phyloP scores from a whole-genome alignment of 805 yeast species.

The Candida jianshihensis region DNA sequence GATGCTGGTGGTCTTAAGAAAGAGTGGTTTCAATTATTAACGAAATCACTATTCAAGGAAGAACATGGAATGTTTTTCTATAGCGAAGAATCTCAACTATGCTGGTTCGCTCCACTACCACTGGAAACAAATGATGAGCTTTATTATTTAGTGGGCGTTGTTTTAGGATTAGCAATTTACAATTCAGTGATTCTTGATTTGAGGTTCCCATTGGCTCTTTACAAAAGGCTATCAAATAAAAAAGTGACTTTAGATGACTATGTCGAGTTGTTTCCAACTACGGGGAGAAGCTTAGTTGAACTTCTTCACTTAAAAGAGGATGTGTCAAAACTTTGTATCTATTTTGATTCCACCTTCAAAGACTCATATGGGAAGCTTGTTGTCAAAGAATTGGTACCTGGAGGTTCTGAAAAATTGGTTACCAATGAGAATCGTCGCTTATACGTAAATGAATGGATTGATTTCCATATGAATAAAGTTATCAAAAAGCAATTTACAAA shows the following conservation, averaged over 20 bases:
- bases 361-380: conserved; percentile 38
- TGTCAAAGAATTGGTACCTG: conserved; percentile 44
- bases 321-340: conserved; percentile 45
- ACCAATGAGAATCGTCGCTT: conserved; percentile 47
- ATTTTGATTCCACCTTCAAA: conserved; percentile 54
- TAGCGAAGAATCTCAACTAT: conserved; percentile 59
- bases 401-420: conserved; percentile 53
- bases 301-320: conserved; percentile 38
- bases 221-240: conserved; percentile 60
- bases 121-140: conserved; percentile 39
- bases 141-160: conserved; percentile 76
- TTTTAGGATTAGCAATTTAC: conserved; percentile 84
- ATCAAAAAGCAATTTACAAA: conserved; percentile 46
- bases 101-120: conserved; percentile 66
- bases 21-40: conserved; percentile 84
- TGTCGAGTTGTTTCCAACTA: conserved; percentile 58
- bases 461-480: conserved; percentile 51
- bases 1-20: conserved; percentile 94
- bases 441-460: conserved; percentile 58
- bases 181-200: conserved; percentile 84
- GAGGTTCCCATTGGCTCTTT: conserved; percentile 67
- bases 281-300: conserved; percentile 44
- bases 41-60: conserved; percentile 64
- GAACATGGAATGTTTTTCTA: conserved; percentile 58
- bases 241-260: conserved; percentile 59